Conservation (phyloP, 2,329 filamentous ascomycete species). For the Fragosphaeria purpurea region DNA sequence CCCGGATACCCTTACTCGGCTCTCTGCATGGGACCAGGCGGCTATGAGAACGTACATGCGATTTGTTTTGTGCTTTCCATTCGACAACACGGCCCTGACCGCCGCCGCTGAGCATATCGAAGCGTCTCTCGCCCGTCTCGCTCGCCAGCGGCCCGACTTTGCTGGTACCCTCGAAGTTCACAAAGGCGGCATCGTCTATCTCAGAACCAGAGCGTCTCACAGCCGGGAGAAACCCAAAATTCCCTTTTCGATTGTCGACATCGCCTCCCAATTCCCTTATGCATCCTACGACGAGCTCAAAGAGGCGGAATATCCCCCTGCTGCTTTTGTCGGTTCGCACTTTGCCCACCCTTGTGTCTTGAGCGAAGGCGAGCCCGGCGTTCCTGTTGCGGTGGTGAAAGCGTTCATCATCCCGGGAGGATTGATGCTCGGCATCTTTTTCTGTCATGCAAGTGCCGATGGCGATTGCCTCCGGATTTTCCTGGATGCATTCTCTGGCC, state of each 20-base stretch:
- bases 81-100: constrained; percentile 4
- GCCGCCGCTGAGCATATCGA: constrained; percentile 11
- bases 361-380: constrained; percentile 9
- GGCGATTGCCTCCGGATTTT: constrained; percentile 30
- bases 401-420: constrained; percentile 30
- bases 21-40: constrained; percentile 12
- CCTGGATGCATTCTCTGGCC: constrained; percentile 27
- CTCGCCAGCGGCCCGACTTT: constrained; percentile 17
- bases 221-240: constrained; percentile 8
- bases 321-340: constrained; percentile 19
- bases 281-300: constrained; percentile 19
- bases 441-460: constrained; percentile 33
- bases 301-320: constrained; percentile 19
- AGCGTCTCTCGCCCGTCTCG: constrained; percentile 13
- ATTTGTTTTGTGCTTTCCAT: constrained; percentile 16
- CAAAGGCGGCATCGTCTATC: constrained; percentile 11
- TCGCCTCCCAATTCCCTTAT: constrained; percentile 13
- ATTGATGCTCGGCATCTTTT: constrained; percentile 28
- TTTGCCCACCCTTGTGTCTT: constrained; percentile 12
- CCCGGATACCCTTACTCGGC: not conserved
- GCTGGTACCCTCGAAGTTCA: constrained; percentile 18
- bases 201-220: constrained; percentile 9
- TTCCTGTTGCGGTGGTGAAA: constrained; percentile 29
- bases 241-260: constrained; percentile 14
- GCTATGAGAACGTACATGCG: constrained; percentile 14